Conservation (phyloP, 2,329 filamentous ascomycete genomes). For the Thermoascus crustaceus region DNA sequence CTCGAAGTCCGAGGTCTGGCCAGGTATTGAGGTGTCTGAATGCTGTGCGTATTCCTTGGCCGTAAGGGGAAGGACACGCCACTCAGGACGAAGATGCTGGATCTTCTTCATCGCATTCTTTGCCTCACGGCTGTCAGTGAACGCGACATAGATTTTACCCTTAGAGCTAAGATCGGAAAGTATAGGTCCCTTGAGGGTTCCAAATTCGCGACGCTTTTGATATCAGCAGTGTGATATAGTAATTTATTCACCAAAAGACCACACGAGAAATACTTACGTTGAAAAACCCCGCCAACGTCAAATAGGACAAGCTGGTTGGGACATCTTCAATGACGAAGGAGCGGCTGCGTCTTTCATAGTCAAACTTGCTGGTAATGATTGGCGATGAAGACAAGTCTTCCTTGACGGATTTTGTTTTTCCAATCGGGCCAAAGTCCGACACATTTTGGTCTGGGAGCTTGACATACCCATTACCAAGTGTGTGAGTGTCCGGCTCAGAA, state of each 20-base stretch:
- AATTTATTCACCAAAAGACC: conserved; percentile 1
- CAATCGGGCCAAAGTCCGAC: conserved; percentile 18
- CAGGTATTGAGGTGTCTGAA: conserved; percentile 18
- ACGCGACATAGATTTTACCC: conserved; percentile 47
- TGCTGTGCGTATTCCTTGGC: conserved; percentile 39
- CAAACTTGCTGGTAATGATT: conserved; percentile 14
- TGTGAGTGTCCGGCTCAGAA: conserved; percentile 13
- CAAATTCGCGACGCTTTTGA: conserved; percentile 26
- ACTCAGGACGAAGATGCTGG: conserved; percentile 37
- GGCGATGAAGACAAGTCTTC: conserved; percentile 6
- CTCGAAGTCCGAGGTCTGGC: conserved; percentile 40
- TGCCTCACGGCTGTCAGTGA: conserved; percentile 55
- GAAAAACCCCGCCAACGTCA: conserved; percentile 31
- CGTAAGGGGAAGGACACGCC: conserved; percentile 41
- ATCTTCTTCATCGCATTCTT: conserved; percentile 43
- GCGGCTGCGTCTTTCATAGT: conserved; percentile 19
- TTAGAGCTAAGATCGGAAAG: conserved; percentile 26
- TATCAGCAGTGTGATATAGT: not conserved
- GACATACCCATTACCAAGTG: conserved; percentile 4
- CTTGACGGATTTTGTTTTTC: conserved; percentile 11
- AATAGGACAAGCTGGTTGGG: conserved; percentile 22
- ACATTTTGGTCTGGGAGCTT: conserved; percentile 10
- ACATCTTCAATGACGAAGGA: conserved; percentile 27
- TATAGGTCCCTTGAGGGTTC: conserved; percentile 30
- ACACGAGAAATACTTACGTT: conserved; percentile 23